Conservation (phyloP, 139 green algal genomes). For the Chlamydomonas sphaeroides region DNA sequence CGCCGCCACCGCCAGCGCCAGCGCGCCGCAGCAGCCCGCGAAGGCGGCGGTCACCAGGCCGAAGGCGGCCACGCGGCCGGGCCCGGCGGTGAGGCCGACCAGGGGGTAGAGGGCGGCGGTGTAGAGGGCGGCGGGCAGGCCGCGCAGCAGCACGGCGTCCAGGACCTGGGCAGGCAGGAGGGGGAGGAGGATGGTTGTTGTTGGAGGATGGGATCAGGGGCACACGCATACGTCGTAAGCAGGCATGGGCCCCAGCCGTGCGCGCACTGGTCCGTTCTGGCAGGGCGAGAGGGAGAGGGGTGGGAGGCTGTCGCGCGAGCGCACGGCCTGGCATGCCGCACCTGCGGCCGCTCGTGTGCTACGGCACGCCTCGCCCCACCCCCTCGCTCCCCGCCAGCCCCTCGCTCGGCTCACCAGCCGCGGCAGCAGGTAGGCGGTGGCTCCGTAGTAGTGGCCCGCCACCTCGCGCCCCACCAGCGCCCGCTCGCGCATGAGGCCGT, state of each 20-base stretch:
- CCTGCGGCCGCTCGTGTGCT: conserved; percentile 58
- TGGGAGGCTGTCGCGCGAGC: conserved; percentile 51
- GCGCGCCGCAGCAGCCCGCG: conserved; percentile 60
- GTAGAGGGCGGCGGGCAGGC: conserved; percentile 77
- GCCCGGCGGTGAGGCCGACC: conserved; percentile 50
- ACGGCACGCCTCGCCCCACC: no score
- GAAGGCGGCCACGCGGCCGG: conserved; percentile 59
- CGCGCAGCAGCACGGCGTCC: conserved; percentile 81
- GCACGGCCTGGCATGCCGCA: no score
- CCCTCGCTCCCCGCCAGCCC: no score
- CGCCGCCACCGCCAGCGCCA: conserved; percentile 68
- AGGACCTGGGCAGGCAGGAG: conserved; percentile 47
- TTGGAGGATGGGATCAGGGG: no score
- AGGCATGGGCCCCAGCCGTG: no score
- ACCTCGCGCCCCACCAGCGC: conserved; percentile 67
- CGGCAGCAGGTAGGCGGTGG: conserved; percentile 13
- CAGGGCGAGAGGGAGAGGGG: neutral
- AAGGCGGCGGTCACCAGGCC: conserved; percentile 68
- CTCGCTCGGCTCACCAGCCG: conserved; percentile 5
- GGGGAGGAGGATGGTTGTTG: neutral
- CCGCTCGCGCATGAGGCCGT: conserved; percentile 74
- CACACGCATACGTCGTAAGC: no score
- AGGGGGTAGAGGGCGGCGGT: conserved; percentile 75
- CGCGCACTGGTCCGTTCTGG: no score
- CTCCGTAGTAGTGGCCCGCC: conserved; percentile 26